Base-by-base conservation (phyloP, 1,139 yeast species). In the Yamadazyma conglobata region DNA sequence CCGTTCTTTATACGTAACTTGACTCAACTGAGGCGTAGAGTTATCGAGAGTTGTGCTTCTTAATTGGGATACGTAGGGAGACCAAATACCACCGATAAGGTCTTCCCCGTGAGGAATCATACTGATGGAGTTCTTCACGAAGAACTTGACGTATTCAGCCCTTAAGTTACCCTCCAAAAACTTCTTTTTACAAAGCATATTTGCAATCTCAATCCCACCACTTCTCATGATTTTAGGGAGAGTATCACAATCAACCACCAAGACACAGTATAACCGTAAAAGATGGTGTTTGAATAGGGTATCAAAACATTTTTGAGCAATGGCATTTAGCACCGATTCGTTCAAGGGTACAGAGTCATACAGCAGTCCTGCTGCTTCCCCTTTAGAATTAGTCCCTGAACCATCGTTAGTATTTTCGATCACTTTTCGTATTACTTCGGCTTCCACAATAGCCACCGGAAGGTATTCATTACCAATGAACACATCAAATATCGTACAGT, bases 121-220 rank as follows among this genome's bases (percentile, higher is more conserved):
- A 38, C 82, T 70, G 12, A 86, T 66, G 0, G 93, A 79, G 34
- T 74, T 72, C 24, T 75, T 68, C 16, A 83, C 73, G 35, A 82
- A 82, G 50, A 89, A 91, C 49, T 86, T 87, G 31, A 88, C 89
- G 56, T 76, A 89, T 23, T 78, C 82, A 0, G 95, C 83, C 18
- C 77, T 72, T 20, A 91, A 61, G 8, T 74, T 66, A 2, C 97
- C 97, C 43, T 79, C 83, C 28, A 81, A 68, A 48, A 88, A 88
- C 42, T 77, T 72, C 46, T 85, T 78, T 41, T 89, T 87, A 44
- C 96, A 89, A 29, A 93, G 69, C 79, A 89, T 86, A 45, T 89
- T 91, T 2, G 98, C 97, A 43, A 91, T 84, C 48, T 93, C 98
- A 19, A 82, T 68, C 9, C 94, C 79, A 6, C 96, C 96, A 56